These are phyloP conservation scores for Platismatia glauca DNA, from an alignment of 495 filamentous ascomycete genomes.

Conservation along the genomic window DNA sequence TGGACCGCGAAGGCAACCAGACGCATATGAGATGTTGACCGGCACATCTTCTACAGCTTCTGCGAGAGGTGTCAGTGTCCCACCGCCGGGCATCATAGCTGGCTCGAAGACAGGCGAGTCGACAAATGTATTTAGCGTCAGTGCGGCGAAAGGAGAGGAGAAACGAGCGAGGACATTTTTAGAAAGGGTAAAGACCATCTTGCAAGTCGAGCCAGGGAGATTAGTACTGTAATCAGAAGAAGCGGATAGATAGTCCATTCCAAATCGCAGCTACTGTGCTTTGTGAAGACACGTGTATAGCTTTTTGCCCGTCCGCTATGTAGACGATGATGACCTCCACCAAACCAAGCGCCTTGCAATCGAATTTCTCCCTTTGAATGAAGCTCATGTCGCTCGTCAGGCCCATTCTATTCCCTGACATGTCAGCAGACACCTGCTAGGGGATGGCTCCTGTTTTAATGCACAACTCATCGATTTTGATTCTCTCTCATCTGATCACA, in stretches of 20 bases:
- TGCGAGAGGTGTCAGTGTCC: background rate
- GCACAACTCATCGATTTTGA: background rate
- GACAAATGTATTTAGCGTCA: constrained; percentile 73
- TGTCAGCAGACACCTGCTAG: constrained; percentile 7
- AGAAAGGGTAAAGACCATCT: constrained; percentile 66
- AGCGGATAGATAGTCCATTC: background rate
- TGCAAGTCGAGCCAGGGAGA: constrained; percentile 75
- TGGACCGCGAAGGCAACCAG: constrained; percentile 33
- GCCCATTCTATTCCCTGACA: background rate
- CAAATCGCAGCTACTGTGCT: background rate
- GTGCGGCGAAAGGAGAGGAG: constrained; percentile 67
- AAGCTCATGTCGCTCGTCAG: constrained; percentile 8
- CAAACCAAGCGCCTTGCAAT: constrained; percentile 13
- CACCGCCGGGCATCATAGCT: constrained; percentile 23
- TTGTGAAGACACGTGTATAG: background rate
- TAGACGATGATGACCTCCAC: background rate
- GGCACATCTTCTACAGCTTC: constrained; percentile 30
- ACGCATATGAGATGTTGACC: constrained; percentile 73
- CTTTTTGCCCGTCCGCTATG: background rate
- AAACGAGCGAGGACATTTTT: constrained; percentile 71
- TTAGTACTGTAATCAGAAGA: constrained; percentile 49
- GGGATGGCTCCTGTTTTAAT: constrained; percentile 2
- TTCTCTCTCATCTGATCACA: constrained; percentile 51
- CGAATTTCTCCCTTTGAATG: background rate
- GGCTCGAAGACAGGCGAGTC: constrained; percentile 33